These are phyloP conservation scores for Cicer chorassanicum DNA, from an alignment of 306 rosid species.

Conservation along the genomic window DNA sequence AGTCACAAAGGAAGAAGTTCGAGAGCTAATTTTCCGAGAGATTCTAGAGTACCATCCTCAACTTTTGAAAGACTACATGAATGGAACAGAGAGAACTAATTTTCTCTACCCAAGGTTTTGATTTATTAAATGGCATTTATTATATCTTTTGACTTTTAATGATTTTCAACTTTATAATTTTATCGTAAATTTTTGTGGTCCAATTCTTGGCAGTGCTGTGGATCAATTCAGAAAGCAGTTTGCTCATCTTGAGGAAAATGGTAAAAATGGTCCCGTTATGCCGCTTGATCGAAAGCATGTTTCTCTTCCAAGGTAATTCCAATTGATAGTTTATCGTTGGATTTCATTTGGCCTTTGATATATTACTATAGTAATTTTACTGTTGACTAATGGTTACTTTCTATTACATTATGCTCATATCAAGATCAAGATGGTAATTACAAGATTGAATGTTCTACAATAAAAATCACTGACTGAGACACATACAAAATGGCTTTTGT, in stretches of 20 bases:
- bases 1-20: conserved; percentile 90
- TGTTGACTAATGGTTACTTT: neutral
- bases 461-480: conserved; percentile 4
- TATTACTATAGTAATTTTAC: conserved; percentile 1
- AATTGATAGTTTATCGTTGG: conserved; percentile 17
- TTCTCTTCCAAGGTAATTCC: conserved; percentile 91
- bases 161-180: conserved; percentile 19
- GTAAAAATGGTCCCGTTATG: conserved; percentile 80
- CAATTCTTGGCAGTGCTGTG: conserved; percentile 68
- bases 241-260: conserved; percentile 92
- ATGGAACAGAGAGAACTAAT: conserved; percentile 93
- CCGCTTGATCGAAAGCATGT: conserved; percentile 92
- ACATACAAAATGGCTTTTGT: neutral
- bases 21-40: conserved; percentile 91
- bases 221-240: conserved; percentile 95
- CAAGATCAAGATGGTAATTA: neutral
- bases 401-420: conserved; percentile 3
- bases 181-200: conserved; percentile 36
- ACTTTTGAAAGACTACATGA: conserved; percentile 85
- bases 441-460: neutral
- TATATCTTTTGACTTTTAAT: neutral
- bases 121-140: conserved; percentile 3
- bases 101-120: conserved; percentile 89
- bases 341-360: conserved; percentile 22
- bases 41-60: conserved; percentile 97